Evolutionary conservation across 768 basidiomycete species (phyloP).

Genomic region (Imleria badia): DNA sequence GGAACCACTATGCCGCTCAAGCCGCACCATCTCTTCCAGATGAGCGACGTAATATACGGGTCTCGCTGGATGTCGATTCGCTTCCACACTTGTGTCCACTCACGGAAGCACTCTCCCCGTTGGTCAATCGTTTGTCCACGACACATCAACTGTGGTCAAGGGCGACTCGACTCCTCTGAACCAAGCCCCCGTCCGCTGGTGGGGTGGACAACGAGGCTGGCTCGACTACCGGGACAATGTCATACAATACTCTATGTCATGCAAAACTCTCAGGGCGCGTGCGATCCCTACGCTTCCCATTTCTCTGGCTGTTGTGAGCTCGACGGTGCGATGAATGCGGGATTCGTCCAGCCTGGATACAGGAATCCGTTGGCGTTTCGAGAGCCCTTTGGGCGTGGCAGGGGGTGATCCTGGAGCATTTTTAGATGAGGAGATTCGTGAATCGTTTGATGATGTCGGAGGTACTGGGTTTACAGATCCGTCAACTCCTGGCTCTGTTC

Average conservation of each 20-base stretch:
- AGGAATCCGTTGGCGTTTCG: background rate
- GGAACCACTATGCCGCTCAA: background rate
- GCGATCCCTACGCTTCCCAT: background rate
- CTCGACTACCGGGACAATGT: constrained; percentile 19
- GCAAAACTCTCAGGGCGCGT: background rate
- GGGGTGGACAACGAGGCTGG: constrained; percentile 19
- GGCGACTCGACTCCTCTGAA: constrained; percentile 16
- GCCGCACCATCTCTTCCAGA: background rate
- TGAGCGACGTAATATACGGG: background rate
- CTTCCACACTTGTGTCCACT: background rate
- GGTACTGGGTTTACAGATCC: background rate
- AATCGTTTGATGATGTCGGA: constrained; percentile 11
- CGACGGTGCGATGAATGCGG: background rate
- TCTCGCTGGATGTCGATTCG: constrained; percentile 12
- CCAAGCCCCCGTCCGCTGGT: constrained; percentile 20
- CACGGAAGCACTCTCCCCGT: background rate
- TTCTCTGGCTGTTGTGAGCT: background rate
- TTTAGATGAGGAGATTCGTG: constrained; percentile 22
- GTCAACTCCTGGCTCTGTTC: background rate
- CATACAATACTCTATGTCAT: background rate
- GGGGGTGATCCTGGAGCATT: constrained; percentile 7
- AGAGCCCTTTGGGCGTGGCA: constrained; percentile 6
- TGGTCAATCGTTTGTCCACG: background rate
- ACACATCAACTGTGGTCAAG: background rate
- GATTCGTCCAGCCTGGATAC: background rate